Conservation (phyloP, 1,284 basidiomycete genomes). For the Microbotryum intermedium region DNA sequence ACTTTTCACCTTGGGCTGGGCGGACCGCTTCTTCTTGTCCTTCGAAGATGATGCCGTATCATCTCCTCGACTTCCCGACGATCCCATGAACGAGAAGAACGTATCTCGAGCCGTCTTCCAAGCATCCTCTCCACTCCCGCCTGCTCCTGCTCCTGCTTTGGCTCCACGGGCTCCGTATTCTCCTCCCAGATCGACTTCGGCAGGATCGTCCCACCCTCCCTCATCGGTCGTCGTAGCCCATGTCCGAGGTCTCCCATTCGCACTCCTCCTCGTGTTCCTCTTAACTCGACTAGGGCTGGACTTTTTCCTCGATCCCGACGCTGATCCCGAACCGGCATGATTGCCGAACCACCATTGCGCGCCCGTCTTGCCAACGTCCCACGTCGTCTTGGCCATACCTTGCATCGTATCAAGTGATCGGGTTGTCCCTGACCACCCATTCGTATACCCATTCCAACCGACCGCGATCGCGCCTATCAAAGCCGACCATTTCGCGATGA, state of each 20-base stretch:
- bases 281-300: not conserved
- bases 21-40: conserved; percentile 1
- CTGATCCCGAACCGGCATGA: not conserved
- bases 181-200: conserved; percentile 2
- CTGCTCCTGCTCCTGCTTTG: too few species aligned
- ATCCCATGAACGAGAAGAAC: conserved; percentile 7
- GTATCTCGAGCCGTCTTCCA: conserved; percentile 3
- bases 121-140: not conserved
- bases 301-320: not conserved
- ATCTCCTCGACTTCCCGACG: not conserved
- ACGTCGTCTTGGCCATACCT: not conserved
- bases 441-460: conserved; percentile 7
- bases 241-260: not conserved
- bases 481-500: conserved; percentile 63
- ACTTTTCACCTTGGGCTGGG: not conserved
- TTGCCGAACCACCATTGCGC: conserved; percentile 8
- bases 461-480: conserved; percentile 47
- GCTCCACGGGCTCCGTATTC: too few species aligned
- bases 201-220: conserved; percentile 6
- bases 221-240: not conserved
- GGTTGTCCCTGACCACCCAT: conserved; percentile 8
- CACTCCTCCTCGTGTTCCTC: not conserved
- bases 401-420: conserved; percentile 2
- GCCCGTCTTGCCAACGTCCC: conserved; percentile 10
- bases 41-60: not conserved